Conservation (phyloP, 2,329 filamentous ascomycete genomes). For the Penicillium sp. region DNA sequence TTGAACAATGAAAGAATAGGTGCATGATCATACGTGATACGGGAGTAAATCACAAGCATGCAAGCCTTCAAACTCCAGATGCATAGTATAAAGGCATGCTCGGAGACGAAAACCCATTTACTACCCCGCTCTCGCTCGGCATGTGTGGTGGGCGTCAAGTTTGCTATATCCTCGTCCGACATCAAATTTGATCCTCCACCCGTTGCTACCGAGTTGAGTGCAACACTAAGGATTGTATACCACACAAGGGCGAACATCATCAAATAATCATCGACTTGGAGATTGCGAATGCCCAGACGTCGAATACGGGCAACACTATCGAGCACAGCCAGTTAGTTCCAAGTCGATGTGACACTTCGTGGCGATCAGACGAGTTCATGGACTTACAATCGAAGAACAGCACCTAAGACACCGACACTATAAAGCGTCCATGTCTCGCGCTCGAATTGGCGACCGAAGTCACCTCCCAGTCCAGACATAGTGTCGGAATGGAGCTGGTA, state of each 20-base stretch:
- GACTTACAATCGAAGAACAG: constrained; percentile 48
- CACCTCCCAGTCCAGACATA: constrained; percentile 39
- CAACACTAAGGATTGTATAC: constrained; percentile 62
- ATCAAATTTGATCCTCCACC: constrained; percentile 67
- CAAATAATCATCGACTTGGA: constrained; percentile 63
- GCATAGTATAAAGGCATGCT: constrained; percentile 66
- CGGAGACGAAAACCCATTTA: constrained; percentile 67
- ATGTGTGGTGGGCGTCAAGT: constrained; percentile 56
- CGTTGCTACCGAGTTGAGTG: constrained; percentile 61
- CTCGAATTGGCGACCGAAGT: constrained; percentile 38
- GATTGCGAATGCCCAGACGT: constrained; percentile 54
- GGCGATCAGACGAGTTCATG: constrained; percentile 27
- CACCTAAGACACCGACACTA: constrained; percentile 45
- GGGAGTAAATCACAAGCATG: constrained; percentile 59
- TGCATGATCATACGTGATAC: constrained; percentile 48
- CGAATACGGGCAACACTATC: constrained; percentile 47
- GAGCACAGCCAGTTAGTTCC: neutral
- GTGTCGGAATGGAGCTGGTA: constrained; percentile 30
- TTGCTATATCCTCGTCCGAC: constrained; percentile 52
- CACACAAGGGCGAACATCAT: constrained; percentile 62
- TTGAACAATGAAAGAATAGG: constrained; percentile 24
- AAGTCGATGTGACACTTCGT: neutral
- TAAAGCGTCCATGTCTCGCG: constrained; percentile 52
- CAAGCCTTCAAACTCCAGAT: constrained; percentile 61
- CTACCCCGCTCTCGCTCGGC: constrained; percentile 57